Conservation (phyloP, 352 stramenopile genomes). For the Paralagenidium karlingii region DNA sequence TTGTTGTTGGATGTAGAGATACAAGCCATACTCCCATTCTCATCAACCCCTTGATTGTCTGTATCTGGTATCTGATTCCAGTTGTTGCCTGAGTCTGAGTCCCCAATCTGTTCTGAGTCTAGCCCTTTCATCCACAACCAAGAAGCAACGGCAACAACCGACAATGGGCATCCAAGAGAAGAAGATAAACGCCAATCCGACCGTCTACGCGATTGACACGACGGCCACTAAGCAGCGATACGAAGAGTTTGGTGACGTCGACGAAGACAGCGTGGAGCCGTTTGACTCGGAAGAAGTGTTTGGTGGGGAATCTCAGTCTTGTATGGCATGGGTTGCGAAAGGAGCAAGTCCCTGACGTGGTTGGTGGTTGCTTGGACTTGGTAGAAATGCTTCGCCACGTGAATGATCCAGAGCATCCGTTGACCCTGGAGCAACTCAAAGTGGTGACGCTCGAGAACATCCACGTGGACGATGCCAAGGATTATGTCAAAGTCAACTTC, state of each 20-base stretch:
- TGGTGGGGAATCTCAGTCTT: slow-evolving; percentile 22
- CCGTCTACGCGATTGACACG: slow-evolving; percentile 64
- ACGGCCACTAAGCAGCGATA: slow-evolving; percentile 36
- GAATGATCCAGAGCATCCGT: slow-evolving; percentile 89
- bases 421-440: slow-evolving; percentile 91
- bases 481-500: slow-evolving; percentile 72
- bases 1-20: too few relatives aligned
- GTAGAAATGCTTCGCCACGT: slow-evolving; percentile 79
- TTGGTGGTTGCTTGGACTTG: neutral
- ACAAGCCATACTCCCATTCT: too few relatives aligned
- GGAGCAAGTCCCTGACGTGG: too few relatives aligned
- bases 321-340: neutral
- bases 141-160: too few relatives aligned
- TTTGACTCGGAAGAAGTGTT: slow-evolving; percentile 82
- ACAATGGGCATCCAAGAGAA: slow-evolving; percentile 47
- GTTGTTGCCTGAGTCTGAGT: too few relatives aligned
- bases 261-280: slow-evolving; percentile 56
- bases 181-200: slow-evolving; percentile 85
- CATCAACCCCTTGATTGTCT: too few relatives aligned
- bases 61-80: too few relatives aligned
- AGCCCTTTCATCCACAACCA: too few relatives aligned
- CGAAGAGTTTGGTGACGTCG: slow-evolving; percentile 34
- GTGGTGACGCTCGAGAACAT: slow-evolving; percentile 87
- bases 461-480: slow-evolving; percentile 71
- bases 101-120: too few relatives aligned